Conservation (phyloP, 148 eudicot genomes). For the Mesembryanthemum crystallinum region DNA sequence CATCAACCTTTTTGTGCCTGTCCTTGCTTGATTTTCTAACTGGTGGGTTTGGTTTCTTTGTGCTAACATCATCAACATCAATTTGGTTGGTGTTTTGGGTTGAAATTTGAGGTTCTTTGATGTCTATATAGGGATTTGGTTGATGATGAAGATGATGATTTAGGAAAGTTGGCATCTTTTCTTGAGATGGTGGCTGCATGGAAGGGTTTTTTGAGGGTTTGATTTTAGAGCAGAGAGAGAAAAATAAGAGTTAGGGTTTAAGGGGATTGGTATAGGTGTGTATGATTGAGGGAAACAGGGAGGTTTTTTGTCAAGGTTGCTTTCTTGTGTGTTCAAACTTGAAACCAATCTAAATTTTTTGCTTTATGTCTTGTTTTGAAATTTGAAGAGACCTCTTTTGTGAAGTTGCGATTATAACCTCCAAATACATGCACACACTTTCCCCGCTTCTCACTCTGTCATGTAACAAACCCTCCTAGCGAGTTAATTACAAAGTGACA, state of each 20-base stretch:
- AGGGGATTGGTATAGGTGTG: conserved; percentile 4
- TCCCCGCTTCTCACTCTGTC: neutral
- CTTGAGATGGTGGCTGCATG: conserved; percentile 19
- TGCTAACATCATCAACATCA: neutral
- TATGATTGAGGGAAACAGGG: conserved; percentile 21
- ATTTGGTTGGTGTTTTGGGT: conserved; percentile 15
- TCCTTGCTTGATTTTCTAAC: conserved; percentile 59
- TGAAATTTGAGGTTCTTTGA: conserved; percentile 16
- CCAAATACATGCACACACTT: neutral
- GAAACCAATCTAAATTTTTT: neutral
- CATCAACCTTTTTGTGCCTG: conserved; percentile 63
- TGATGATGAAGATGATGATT: conserved; percentile 8
- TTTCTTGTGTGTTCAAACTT: conserved; percentile 14
- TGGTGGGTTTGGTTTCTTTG: conserved; percentile 30
- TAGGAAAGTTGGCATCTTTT: conserved; percentile 30
- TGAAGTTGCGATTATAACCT: conserved; percentile 17
- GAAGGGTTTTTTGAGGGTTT: neutral
- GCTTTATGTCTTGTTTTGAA: conserved; percentile 21
- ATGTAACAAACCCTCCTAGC: conserved; percentile 17
- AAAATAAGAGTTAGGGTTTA: neutral
- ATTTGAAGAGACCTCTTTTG: conserved; percentile 18
- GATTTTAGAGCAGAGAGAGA: neutral
- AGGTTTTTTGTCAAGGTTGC: conserved; percentile 20
- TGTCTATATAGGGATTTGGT: conserved; percentile 11
- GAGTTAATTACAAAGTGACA: conserved; percentile 28